Evolutionary conservation across 192 early-diverging fungal genomes (phyloP), one percentile per base, ranked within the genome.

Genomic region (Coemansia sp.): DNA sequence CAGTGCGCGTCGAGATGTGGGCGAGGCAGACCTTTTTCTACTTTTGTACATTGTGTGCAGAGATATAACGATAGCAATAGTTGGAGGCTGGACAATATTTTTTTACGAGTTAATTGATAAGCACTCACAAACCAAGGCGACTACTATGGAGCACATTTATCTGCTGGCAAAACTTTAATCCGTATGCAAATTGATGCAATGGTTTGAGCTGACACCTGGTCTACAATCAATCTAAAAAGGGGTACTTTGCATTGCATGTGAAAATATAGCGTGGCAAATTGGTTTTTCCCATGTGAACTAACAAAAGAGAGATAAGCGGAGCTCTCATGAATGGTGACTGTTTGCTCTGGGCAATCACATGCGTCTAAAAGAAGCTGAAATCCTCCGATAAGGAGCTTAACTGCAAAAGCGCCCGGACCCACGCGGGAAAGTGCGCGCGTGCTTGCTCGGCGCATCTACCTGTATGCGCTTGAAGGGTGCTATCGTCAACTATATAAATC

Each of bases 351-450:
- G 12, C 22, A 57, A 57, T 67, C 33, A 33, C 65, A 66, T 66
- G 52, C 24, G 50, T 27, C 49, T 33, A 66, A 55, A 43, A 64
- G 9, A 24, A 43, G 36, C 36, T 27, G 50, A 68, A 74, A 74
- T 69, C 61, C 72, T 74, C 72, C 72, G 72, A 74, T 74, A 74
- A 74, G 72, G 55, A 46, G 34, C 46, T 39, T 64, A 27, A 11
- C 62, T 33, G 62, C 12, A 22, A 49, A 49, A 50, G 20, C 53
- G 53, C 53, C 53, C 53, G 53, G 53, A 3, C 27, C 53, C 8
- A 11, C 53, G 15, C 53, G 53, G 22, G 63, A n/a, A 65, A 39
- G 29, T 60, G 13, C 43, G 8, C 40, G 63, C 44, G 41, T 64
- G 44, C 33, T n/a, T 61, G 10, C 61, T 12, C 20, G 40, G 58